Evolutionary conservation across 495 filamentous ascomycete species (phyloP), one percentile per base, ranked within the genome.

Genomic region (Xylaria bambusicola): DNA sequence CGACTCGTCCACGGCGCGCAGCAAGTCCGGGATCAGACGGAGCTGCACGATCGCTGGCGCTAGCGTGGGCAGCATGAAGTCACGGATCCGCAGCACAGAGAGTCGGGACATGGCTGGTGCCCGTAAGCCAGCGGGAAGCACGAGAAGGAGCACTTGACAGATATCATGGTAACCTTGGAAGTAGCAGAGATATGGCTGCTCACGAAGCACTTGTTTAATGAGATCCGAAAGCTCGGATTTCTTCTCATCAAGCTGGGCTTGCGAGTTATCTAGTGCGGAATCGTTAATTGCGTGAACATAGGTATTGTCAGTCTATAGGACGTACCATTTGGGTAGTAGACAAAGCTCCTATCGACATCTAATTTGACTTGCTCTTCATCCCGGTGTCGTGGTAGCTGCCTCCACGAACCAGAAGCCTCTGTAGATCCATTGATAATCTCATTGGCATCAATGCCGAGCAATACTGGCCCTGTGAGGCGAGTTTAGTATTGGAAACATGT

Each of bases 121-220:
- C 38, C 69, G 75, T 26, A 77, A 67, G 3, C 80, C 72, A n/a
- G 75, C 57, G 5, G 83, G 79, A 2, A 98, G 77, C 6, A 96
- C 91, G 15, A 98, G 82, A 4, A 97, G 83, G 46, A 98, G 79
- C n/a, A 98, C 94, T 71, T 98, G 95, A 62, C 89, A 93, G 66
- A 98, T 97, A 74, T 98, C 94, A 70, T 98, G 94, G 73, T 96
- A 98, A 61, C 94, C 94, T 79, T 98, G 94, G 75, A 98, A 98
- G 74, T 98, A 98, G 74, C 84, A 89, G 12, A 98, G 86, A 77
- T 88, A 86, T 4, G 94, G 95, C 66, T 97, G 81, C 9, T 83
- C 81, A 17, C 94, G 83, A 23, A 97, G 81, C 18, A 92, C 82
- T 61, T 86, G 79, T 40, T 80, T 82, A 67, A 97, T 96, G 18